Conservation (phyloP, 2,329 filamentous ascomycete species). For the Pyricularia pennisetigena region DNA sequence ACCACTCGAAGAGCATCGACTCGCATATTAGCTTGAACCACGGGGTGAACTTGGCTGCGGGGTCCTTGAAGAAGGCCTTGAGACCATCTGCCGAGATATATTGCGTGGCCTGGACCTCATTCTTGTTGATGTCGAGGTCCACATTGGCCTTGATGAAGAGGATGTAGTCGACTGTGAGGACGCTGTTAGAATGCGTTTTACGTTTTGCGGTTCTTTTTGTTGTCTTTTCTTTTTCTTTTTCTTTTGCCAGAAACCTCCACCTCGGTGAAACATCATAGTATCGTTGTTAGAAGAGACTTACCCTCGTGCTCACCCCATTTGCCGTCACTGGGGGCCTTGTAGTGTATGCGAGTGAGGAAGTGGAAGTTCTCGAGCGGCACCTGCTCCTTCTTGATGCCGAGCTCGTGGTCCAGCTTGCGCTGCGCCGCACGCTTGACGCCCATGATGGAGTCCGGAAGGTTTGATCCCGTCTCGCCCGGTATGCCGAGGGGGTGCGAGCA, state of each 20-base stretch:
- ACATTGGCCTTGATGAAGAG: constrained; percentile 95
- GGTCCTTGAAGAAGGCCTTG: constrained; percentile 76
- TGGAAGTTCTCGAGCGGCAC: constrained; percentile 86
- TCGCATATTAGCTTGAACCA: constrained; percentile 99
- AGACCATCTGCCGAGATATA: constrained; percentile 79
- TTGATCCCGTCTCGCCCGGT: constrained; percentile 80
- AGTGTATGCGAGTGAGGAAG: constrained; percentile 95
- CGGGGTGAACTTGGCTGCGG: constrained; percentile 77
- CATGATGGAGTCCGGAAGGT: constrained; percentile 66
- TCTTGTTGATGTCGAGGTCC: constrained; percentile 69
- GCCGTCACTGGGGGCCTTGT: constrained; percentile 92
- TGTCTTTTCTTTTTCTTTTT: background rate
- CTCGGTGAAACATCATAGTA: background rate
- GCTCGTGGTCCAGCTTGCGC: constrained; percentile 87
- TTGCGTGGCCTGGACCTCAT: constrained; percentile 77
- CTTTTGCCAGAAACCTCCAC: background rate
- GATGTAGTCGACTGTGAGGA: constrained; percentile 78
- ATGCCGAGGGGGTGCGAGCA: constrained; percentile 94
- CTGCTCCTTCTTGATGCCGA: constrained; percentile 82
- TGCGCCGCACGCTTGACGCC: constrained; percentile 89
- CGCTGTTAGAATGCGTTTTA: background rate
- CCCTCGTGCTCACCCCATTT: constrained; percentile 96
- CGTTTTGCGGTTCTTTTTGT: no score
- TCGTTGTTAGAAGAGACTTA: background rate
- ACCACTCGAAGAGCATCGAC: constrained; percentile 97